These are phyloP conservation scores for Nicotiana otophora DNA, from an alignment of 257 asterid species.

Conservation along the genomic window DNA sequence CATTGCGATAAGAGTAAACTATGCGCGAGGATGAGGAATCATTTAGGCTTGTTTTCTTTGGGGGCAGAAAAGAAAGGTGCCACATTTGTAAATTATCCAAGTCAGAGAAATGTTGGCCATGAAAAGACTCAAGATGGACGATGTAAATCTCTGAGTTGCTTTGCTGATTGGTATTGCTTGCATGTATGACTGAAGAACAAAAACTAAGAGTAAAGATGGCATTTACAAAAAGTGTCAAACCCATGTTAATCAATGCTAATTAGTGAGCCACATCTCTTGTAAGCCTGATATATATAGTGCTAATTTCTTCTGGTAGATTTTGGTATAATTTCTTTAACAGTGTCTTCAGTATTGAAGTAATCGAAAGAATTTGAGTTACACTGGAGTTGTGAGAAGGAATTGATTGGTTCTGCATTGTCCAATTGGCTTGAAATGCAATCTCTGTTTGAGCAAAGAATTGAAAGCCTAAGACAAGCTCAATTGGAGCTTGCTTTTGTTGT, in stretches of 20 bases:
- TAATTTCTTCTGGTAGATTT: background rate
- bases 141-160: slow-evolving; percentile 23
- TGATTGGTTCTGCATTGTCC: background rate
- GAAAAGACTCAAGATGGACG: slow-evolving; percentile 23
- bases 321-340: background rate
- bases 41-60: background rate
- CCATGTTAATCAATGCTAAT: background rate
- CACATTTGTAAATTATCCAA: slow-evolving; percentile 13
- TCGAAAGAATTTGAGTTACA: background rate
- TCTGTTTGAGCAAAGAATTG: background rate
- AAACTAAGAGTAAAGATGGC: background rate
- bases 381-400: background rate
- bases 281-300: background rate
- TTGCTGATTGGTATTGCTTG: background rate
- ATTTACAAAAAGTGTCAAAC: background rate
- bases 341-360: background rate
- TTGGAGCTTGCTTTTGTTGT: background rate
- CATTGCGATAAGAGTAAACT: slow-evolving; percentile 15
- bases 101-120: background rate
- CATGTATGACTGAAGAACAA: background rate
- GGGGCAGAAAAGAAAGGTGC: slow-evolving; percentile 24
- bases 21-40: slow-evolving; percentile 10
- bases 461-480: background rate
- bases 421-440: slow-evolving; percentile 5
- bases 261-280: background rate